A percentile compares a stretch with the other conserved stretches of the same genome.
Conservation (phyloP, 768 basidiomycete genomes). For the Lentinula boryana region DNA sequence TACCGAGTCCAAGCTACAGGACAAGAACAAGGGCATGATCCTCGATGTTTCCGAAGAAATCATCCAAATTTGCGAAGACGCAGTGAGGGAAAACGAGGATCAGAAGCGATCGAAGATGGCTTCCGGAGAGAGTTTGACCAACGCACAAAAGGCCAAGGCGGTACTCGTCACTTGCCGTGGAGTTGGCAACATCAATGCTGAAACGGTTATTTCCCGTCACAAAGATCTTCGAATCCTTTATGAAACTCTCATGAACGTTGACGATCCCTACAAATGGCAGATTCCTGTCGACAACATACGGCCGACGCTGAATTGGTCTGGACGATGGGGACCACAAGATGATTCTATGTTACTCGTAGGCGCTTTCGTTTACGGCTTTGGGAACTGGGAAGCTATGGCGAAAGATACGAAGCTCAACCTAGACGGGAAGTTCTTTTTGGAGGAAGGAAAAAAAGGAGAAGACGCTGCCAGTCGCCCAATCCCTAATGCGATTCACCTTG, state of each 20-base stretch:
- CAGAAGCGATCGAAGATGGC: conserved; percentile 72
- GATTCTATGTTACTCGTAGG: conserved; percentile 95
- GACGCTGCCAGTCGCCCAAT: conserved; percentile 81
- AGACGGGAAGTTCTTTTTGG: conserved; percentile 93
- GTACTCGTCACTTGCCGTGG: conserved; percentile 87
- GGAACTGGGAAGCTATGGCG: conserved; percentile 93
- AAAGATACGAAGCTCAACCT: conserved; percentile 82
- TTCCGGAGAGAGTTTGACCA: conserved; percentile 83
- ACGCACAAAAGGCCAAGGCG: conserved; percentile 95
- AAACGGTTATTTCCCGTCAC: conserved; percentile 87
- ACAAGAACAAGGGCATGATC: conserved; percentile 93
- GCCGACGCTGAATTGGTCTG: conserved; percentile 93
- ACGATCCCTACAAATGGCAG: conserved; percentile 75
- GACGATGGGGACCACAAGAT: conserved; percentile 88
- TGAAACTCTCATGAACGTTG: conserved; percentile 66
- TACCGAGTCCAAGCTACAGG: conserved; percentile 80
- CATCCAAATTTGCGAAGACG: conserved; percentile 75
- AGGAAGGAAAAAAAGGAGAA: conserved; percentile 94
- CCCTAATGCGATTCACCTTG: conserved; percentile 97
- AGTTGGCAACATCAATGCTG: conserved; percentile 94
- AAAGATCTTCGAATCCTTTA: conserved; percentile 86
- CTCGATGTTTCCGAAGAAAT: conserved; percentile 90
- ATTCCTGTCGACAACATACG: conserved; percentile 93
- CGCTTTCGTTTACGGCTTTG: conserved; percentile 90
- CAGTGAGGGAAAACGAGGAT: conserved; percentile 79